Evolutionary conservation across 179 eudicot species (phyloP), one percentile per base, ranked within the genome.

Genomic region (Amaranthus tricolor): DNA sequence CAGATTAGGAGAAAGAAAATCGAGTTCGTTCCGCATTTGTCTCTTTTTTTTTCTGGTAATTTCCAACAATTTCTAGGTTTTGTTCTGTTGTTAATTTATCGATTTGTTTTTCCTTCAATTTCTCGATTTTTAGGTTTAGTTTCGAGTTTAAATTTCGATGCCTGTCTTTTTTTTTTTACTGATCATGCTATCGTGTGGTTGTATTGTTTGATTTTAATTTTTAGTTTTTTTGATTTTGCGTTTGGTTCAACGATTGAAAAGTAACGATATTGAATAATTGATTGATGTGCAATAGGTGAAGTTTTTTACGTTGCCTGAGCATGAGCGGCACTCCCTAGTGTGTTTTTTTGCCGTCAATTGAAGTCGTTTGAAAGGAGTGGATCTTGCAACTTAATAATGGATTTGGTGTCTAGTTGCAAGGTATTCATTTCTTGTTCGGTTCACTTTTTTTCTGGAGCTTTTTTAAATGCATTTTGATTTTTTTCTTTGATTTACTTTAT

Each of bases 371-470:
- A 11, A 51, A n/a, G 43, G 58, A 44, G 79, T 71, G 77, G 79
- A 65, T 68, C 68, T 80, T 79, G 70, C 50, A 63, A 55, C 65
- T 58, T 51, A 72, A 76, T 75, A 49, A 91, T 89, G 96, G 93
- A 91, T 85, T 78, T 91, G 84, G 89, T 85, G 64, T 77, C 93
- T 31, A 84, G 82, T 79, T 89, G 89, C 84, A 91, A 89, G 96
- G 96, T 90, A 85, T 63, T 4, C 6, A 6, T 63, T 75, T 48
- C 40, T 31, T 31, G 40, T 6, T 6, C 58, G 57, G 40, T 5
- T 44, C 31, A 47, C 65, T 68, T 16, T 49, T 6, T 61, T 2
- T 6, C 48, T 74, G 15, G 13, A n/a, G 17, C 57, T 70, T 2
- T 7, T 70, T 51, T 54, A 14, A 53, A 5, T 63, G 11, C 10